Base-by-base conservation (phyloP, 1,284 basidiomycete species). In the Ceratobasidium sp. region DNA sequence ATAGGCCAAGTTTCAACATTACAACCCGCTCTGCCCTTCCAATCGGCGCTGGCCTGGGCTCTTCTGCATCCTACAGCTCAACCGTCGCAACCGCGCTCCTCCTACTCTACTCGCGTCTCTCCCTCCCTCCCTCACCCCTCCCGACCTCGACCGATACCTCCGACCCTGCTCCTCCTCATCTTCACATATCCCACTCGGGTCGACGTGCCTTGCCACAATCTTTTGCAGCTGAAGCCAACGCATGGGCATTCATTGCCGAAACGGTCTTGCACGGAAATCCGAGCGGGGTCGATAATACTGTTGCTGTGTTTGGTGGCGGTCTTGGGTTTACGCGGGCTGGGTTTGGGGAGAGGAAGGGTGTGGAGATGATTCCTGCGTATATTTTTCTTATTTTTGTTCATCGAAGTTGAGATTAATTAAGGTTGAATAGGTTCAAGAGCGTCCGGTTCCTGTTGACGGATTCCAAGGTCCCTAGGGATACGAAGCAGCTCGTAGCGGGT, bases 231-330 rank as follows among this genome's bases (percentile, higher is more conserved):
- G 88, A 93, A 81, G 91, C 97, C 81, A 99, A 99, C 85, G 88
- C 89, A 64, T 99, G 97, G 93, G 96, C 98, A 23, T 99, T 98
- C 86, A 87, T 98, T 67, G 91, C 94, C 6, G 98, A 99, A 86
- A 99, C 99, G 86, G 95, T 99, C 51, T 87, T 99, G 71, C 98
- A 99, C 84, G 98, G 98, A 2, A 99, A 96, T 83, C 98, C 98
- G 0, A 97, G 95, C 78, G 98, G 98, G 26, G 95, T 99, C 44
- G 98, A 99, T 85, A 99, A 99, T 85, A 94, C 96, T 20, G 96
- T 99, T 46, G 90, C 96, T 9, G 94, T 97, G 0, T 95, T 94
- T 83, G 98, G 98, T 23, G 97, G 98, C 67, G 98, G 97, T 23
- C 89, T 99, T 80, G 92, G 94, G 33, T 99, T 98, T 85, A 95